Base-by-base conservation (phyloP, 73 alveolate species). In the Paraurostyla sp. region DNA sequence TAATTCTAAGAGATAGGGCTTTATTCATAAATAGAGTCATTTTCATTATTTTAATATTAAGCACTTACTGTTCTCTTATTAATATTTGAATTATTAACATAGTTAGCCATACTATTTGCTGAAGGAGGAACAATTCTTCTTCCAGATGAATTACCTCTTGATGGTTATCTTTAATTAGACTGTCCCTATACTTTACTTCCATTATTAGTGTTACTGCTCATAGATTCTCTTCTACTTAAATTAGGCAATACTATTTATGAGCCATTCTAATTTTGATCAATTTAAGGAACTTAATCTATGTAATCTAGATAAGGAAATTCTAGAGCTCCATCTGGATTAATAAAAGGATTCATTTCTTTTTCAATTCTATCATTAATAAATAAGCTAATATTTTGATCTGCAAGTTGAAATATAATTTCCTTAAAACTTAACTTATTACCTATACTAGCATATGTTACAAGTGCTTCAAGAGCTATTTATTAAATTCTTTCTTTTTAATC, bases 41-140 rank as follows among this genome's bases (percentile, higher is more conserved):
- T 36, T 11, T 65, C 42, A 0, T 13, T 9, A 6, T 13, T 48
- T 23, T 32, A 1, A 73, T 73, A 25, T 30, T 45, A 30, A 9
- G 87, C 87, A 30, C 87, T 73, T 6, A 73, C 87, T n/a, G 87
- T 73, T 43, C 87, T 73, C 56, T 45, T 73, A 43, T 69, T 69
- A 0, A 3, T 23, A 29, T 29, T 62, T 9, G 48, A 36, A 6
- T 73, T 3, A 30, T 45, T 65, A 1, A 65, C 38, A 22, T 65
- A 65, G 38, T 65, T 65, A 1, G 56, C 60, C 56, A 73, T 73
- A 50, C 87, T 73, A 27, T 50, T 73, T 45, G 87, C 87, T 4
- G 87, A 73, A 3, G 87, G 87, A 23, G 87, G 87, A 6, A 73
- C 87, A 2, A 73, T 50, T 50, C 87, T 73, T 45, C 87, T 3